phyloP scores from a whole-genome alignment of 768 basidiomycete species.

The Tephrocybe sp. region DNA sequence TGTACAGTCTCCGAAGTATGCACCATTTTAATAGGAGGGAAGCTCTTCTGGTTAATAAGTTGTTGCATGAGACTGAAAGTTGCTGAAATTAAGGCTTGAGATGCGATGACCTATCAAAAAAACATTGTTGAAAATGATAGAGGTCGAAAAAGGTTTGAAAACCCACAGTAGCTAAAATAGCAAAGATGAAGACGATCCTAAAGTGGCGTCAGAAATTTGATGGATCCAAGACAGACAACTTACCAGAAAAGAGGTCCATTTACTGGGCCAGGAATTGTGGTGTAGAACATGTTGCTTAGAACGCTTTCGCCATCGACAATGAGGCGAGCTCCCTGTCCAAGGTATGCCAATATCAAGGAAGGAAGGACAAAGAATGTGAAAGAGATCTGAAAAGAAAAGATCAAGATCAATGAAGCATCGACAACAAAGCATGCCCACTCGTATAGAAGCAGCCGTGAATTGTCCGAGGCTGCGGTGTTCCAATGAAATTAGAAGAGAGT shows the following conservation, averaged over 20 bases:
- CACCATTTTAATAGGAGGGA: constrained; percentile 55
- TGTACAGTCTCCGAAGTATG: constrained; percentile 60
- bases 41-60: constrained; percentile 56
- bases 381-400: constrained; percentile 34
- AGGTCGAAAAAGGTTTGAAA: background rate
- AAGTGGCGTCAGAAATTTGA: background rate
- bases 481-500: background rate
- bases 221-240: background rate
- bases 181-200: constrained; percentile 63
- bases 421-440: constrained; percentile 26
- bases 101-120: constrained; percentile 47
- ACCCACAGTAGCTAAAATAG: constrained; percentile 59
- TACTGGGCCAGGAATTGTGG: constrained; percentile 54
- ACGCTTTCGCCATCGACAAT: constrained; percentile 48
- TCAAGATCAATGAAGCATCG: background rate
- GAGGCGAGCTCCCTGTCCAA: constrained; percentile 68
- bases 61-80: constrained; percentile 64
- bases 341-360: constrained; percentile 58
- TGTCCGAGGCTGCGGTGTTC: constrained; percentile 53
- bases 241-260: constrained; percentile 61
- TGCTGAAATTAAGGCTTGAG: constrained; percentile 69
- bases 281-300: constrained; percentile 58
- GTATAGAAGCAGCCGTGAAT: constrained; percentile 60
- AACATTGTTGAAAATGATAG: too few species aligned
- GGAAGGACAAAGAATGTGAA: constrained; percentile 57